A percentile compares a stretch with the other conserved stretches of the same genome.
Conservation (phyloP, 306 rosid species). For the Malus orientalis region DNA sequence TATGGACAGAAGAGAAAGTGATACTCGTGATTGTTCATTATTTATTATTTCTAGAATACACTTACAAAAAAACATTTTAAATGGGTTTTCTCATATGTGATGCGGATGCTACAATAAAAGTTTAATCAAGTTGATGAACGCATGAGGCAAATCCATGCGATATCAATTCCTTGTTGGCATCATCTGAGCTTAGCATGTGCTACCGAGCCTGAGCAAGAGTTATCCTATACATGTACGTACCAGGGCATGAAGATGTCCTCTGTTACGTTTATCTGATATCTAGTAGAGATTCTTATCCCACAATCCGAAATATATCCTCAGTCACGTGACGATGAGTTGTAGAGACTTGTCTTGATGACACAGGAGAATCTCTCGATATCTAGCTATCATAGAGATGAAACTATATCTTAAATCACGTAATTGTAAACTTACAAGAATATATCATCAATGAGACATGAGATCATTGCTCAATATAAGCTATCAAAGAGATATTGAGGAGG, state of each 20-base stretch:
- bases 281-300: not conserved
- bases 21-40: not conserved
- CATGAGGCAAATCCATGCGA: not conserved
- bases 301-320: too few species aligned
- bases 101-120: not conserved
- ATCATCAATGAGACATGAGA: too few species aligned
- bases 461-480: too few species aligned
- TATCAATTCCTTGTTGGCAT: not conserved
- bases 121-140: not conserved
- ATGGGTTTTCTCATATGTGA: not conserved
- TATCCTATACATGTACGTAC: not conserved
- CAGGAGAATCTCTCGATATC: too few species aligned
- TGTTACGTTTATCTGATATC: not conserved
- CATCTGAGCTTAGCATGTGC: not conserved
- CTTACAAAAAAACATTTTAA: not conserved
- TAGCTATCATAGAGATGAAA: not conserved
- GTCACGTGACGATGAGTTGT: too few species aligned
- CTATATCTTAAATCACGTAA: too few species aligned
- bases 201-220: not conserved
- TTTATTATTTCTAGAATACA: not conserved
- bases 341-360: too few species aligned
- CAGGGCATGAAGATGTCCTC: not conserved
- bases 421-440: too few species aligned
- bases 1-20: not conserved
- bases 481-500: not conserved